Evolutionary conservation across 2,329 filamentous ascomycete species (phyloP).

Genomic region (Ascochyta lentis): DNA sequence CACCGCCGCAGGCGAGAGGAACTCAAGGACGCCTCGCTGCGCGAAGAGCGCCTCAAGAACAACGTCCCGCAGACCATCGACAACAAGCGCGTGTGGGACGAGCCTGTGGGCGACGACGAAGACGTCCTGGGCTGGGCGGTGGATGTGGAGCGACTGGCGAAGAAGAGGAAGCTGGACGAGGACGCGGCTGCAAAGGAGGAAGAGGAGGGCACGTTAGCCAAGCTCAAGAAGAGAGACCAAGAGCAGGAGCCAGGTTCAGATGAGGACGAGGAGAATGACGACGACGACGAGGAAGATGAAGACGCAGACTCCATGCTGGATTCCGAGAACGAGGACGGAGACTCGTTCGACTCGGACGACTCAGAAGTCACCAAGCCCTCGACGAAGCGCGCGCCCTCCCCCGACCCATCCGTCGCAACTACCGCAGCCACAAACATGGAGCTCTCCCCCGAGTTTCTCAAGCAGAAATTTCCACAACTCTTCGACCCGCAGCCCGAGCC

Average conservation of each 20-base stretch:
- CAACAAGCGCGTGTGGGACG: slow-evolving; percentile 75
- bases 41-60: slow-evolving; percentile 73
- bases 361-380: slow-evolving; percentile 36
- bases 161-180: slow-evolving; percentile 53
- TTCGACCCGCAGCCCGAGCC: slow-evolving; percentile 67
- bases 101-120: slow-evolving; percentile 53
- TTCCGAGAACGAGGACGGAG: slow-evolving; percentile 55
- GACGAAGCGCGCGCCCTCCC: slow-evolving; percentile 59
- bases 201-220: slow-evolving; percentile 43
- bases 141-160: slow-evolving; percentile 54
- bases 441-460: slow-evolving; percentile 65
- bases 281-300: slow-evolving; percentile 27
- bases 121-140: slow-evolving; percentile 54
- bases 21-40: slow-evolving; percentile 78
- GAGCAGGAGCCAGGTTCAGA: slow-evolving; percentile 16
- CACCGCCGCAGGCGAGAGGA: slow-evolving; percentile 85
- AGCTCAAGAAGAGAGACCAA: slow-evolving; percentile 41
- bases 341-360: slow-evolving; percentile 53
- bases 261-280: slow-evolving; percentile 27
- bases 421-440: slow-evolving; percentile 66
- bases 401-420: slow-evolving; percentile 48
- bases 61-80: slow-evolving; percentile 69
- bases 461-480: slow-evolving; percentile 66
- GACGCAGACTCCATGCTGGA: slow-evolving; percentile 76
- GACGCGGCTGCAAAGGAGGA: slow-evolving; percentile 36